Evolutionary conservation across 2,329 filamentous ascomycete genomes (phyloP).

Genomic region (Chaetomium globosum): DNA sequence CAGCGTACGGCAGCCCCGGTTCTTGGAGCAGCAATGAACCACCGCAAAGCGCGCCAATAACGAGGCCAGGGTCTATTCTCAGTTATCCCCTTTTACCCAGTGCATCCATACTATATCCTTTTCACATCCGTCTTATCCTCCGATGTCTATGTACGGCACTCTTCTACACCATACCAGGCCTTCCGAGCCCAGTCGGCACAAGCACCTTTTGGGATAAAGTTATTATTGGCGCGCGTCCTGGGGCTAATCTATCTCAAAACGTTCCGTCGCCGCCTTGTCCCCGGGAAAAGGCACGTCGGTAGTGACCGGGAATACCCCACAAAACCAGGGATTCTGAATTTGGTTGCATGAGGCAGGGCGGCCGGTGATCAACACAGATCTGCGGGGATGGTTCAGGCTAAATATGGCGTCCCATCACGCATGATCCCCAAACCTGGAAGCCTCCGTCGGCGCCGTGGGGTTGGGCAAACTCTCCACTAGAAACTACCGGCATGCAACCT

Average conservation of each 20-base stretch:
- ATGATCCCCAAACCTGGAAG: no score
- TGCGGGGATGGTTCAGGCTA: conserved; percentile 16
- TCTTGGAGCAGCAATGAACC: not conserved
- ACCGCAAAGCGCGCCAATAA: not conserved
- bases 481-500: conserved; percentile 8
- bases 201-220: not conserved
- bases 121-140: not conserved
- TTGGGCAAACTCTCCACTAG: not conserved
- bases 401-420: conserved; percentile 9
- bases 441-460: not conserved
- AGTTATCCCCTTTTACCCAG: not conserved
- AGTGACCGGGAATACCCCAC: conserved; percentile 18
- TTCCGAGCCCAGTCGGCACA: not conserved
- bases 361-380: not conserved
- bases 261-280: conserved; percentile 3
- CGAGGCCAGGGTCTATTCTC: not conserved
- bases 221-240: not conserved
- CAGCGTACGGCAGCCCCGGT: not conserved
- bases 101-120: not conserved
- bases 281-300: conserved; percentile 16
- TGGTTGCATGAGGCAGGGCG: not conserved
- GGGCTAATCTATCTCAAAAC: not conserved
- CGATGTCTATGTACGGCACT: not conserved
- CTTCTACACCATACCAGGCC: not conserved
- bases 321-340: conserved; percentile 15